Evolutionary conservation across 306 rosid genomes (phyloP).

Genomic region (Urtica urens): DNA sequence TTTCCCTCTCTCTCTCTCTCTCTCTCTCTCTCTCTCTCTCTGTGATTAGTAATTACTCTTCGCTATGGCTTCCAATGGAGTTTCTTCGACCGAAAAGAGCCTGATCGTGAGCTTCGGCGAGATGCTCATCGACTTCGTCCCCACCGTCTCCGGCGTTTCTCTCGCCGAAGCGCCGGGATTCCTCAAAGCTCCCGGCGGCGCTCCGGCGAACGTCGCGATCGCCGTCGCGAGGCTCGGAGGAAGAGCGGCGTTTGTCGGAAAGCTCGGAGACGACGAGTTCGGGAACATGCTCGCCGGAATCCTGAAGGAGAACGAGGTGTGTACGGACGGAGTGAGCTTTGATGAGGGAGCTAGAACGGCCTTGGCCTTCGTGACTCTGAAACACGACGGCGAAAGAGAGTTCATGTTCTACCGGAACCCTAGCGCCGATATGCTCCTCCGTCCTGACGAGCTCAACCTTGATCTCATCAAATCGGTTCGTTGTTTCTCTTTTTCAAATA

Average conservation of each 20-base stretch:
- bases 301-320: constrained; percentile 62
- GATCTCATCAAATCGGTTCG: constrained; percentile 85
- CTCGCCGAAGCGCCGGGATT: constrained; percentile 87
- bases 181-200: constrained; percentile 92
- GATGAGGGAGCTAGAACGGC: constrained; percentile 88
- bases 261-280: constrained; percentile 93
- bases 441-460: constrained; percentile 68
- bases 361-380: constrained; percentile 82
- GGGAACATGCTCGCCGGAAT: constrained; percentile 92
- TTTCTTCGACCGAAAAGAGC: constrained; percentile 43
- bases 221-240: constrained; percentile 86
- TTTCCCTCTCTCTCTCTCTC: no score
- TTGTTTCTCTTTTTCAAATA: no score
- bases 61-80: constrained; percentile 23
- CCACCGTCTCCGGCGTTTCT: constrained; percentile 76
- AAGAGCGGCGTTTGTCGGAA: constrained; percentile 65
- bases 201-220: constrained; percentile 95
- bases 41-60: background rate
- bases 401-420: constrained; percentile 97
- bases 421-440: constrained; percentile 91
- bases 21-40: no score
- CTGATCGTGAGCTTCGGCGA: constrained; percentile 85
- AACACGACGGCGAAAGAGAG: constrained; percentile 95
- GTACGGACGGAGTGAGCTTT: constrained; percentile 52
- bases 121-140: constrained; percentile 95